Evolutionary conservation across 148 eudicot species (phyloP).

Genomic region (Polygonum aviculare): DNA sequence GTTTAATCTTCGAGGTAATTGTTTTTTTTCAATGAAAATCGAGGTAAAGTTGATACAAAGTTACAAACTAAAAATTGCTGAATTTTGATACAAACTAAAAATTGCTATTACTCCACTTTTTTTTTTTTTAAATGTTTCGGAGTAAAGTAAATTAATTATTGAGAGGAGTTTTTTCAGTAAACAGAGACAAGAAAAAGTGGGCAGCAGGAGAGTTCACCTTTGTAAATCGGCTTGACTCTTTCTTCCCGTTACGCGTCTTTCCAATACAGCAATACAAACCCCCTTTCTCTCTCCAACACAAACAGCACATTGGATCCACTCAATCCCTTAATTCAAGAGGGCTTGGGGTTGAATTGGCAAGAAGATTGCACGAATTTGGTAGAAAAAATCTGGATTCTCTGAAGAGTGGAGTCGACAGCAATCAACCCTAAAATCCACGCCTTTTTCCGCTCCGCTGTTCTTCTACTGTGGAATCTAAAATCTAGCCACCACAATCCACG

Average conservation of each 20-base stretch:
- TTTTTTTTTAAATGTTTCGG: no score
- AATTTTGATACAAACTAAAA: no score
- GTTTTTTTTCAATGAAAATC: no score
- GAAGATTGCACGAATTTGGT: not conserved
- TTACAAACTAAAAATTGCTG: no score
- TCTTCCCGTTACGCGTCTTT: not conserved
- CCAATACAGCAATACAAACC: not conserved
- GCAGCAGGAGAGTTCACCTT: not conserved
- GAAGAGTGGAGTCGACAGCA: not conserved
- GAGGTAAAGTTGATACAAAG: no score
- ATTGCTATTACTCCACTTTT: no score
- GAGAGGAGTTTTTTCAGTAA: not conserved
- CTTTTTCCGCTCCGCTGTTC: not conserved
- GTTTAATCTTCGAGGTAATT: no score
- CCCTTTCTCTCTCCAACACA: not conserved
- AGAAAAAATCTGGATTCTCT: not conserved
- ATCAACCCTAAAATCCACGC: conserved; percentile 6
- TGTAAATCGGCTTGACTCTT: not conserved
- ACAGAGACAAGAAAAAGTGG: not conserved
- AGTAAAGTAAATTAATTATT: no score
- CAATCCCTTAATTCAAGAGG: not conserved
- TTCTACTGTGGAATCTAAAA: not conserved
- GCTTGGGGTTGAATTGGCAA: not conserved
- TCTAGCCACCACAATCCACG: not conserved
- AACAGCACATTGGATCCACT: not conserved